These are phyloP conservation scores for Basidiobolus meristosporus DNA, from an alignment of 371 early-diverging fungal species.

Conservation along the genomic window DNA sequence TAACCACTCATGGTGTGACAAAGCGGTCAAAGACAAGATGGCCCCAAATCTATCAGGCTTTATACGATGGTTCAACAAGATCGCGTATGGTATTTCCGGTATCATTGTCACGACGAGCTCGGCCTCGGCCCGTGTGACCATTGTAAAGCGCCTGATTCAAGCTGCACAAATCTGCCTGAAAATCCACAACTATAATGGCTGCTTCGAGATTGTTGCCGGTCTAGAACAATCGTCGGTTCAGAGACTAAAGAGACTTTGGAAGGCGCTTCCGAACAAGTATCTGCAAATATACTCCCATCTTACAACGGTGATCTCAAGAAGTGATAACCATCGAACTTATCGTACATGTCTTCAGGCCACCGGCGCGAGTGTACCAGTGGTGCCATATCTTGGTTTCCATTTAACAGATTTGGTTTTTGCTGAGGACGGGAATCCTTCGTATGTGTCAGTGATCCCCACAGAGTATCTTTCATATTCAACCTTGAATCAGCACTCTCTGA, in stretches of 20 bases:
- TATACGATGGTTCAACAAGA: slow-evolving; percentile 35
- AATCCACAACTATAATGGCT: slow-evolving; percentile 30
- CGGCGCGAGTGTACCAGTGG: too few species aligned
- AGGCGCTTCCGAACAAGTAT: slow-evolving; percentile 12
- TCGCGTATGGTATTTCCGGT: slow-evolving; percentile 28
- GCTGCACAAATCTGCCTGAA: slow-evolving; percentile 28
- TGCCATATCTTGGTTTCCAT: slow-evolving; percentile 76
- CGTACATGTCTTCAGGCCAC: slow-evolving; percentile 14
- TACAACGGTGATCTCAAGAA: slow-evolving; percentile 10
- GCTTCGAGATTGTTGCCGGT: slow-evolving; percentile 39
- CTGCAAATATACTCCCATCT: slow-evolving; percentile 11
- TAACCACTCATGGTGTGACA: slow-evolving; percentile 19
- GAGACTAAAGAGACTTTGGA: slow-evolving; percentile 21
- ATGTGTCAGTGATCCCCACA: slow-evolving; percentile 3
- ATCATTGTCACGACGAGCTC: slow-evolving; percentile 14
- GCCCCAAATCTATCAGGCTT: slow-evolving; percentile 21
- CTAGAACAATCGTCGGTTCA: slow-evolving; percentile 26
- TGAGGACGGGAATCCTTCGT: slow-evolving; percentile 78
- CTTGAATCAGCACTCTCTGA: too few species aligned
- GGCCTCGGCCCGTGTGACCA: slow-evolving; percentile 16
- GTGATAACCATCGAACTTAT: slow-evolving; percentile 19
- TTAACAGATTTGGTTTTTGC: slow-evolving; percentile 84
- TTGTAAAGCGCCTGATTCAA: slow-evolving; percentile 22
- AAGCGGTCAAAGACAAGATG: slow-evolving; percentile 3
- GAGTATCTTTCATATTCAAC: not conserved